phyloP scores from a whole-genome alignment of 108 stramenopile species.

The Aurantiochytrium sp. region DNA sequence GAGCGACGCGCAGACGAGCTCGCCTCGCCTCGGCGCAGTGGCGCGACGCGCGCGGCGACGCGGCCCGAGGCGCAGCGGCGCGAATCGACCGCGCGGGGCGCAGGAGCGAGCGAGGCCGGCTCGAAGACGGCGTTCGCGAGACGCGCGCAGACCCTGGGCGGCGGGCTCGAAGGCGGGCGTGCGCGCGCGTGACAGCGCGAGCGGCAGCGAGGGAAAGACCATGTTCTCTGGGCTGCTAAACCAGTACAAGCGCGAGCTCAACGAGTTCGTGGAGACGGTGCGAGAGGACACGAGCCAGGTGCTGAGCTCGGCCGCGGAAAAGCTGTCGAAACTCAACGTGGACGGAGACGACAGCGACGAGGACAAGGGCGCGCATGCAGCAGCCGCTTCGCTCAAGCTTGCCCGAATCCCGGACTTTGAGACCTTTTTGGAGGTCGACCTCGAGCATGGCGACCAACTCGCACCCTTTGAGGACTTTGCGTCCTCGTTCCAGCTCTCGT shows the following conservation, averaged over 20 bases:
- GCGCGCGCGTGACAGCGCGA: too few relatives aligned
- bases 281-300: background rate
- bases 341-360: background rate
- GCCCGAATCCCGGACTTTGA: background rate
- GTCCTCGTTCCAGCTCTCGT: background rate
- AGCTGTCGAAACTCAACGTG: background rate
- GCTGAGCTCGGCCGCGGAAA: background rate
- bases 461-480: background rate
- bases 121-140: too few relatives aligned
- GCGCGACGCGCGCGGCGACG: too few relatives aligned
- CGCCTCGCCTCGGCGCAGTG: too few relatives aligned
- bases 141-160: too few relatives aligned
- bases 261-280: conserved; percentile 6
- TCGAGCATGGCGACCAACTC: background rate
- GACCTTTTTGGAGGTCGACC: background rate
- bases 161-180: too few relatives aligned
- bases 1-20: too few relatives aligned
- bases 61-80: too few relatives aligned
- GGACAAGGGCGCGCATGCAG: background rate
- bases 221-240: background rate
- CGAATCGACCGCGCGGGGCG: too few relatives aligned
- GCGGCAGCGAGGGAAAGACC: too few relatives aligned
- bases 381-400: background rate
- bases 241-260: conserved; percentile 10
- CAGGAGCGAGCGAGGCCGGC: too few relatives aligned